phyloP scores from a whole-genome alignment of 2,329 filamentous ascomycete species.

The Alternaria conjuncta region DNA sequence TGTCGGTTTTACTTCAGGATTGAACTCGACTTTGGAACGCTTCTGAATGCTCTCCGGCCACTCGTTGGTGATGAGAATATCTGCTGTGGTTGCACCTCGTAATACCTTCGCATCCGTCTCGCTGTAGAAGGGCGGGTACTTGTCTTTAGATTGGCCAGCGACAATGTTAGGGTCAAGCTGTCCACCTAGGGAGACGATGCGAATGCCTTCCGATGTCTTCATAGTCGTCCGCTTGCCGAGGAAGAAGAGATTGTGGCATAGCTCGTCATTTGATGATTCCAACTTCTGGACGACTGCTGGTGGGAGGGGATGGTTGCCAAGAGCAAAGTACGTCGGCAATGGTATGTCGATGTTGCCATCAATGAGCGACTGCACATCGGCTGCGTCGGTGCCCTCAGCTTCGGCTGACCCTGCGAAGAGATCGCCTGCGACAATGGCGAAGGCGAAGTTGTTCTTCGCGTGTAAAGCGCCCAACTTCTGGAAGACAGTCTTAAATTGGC shows the following conservation, averaged over 20 bases:
- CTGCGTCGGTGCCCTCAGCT: slow-evolving; percentile 60
- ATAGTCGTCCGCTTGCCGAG: slow-evolving; percentile 83
- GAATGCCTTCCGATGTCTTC: slow-evolving; percentile 87
- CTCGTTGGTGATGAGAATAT: slow-evolving; percentile 84
- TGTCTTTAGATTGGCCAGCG: slow-evolving; percentile 70
- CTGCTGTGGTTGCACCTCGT: slow-evolving; percentile 76
- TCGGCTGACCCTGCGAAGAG: slow-evolving; percentile 68
- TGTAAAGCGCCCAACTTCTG: slow-evolving; percentile 81
- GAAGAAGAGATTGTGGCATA: slow-evolving; percentile 91
- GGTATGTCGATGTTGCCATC: slow-evolving; percentile 75
- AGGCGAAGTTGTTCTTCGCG: slow-evolving; percentile 84
- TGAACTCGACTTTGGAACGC: slow-evolving; percentile 69
- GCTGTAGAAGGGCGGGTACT: slow-evolving; percentile 78
- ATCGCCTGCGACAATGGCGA: slow-evolving; percentile 84
- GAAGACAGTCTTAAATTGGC: slow-evolving; percentile 77
- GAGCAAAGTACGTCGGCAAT: slow-evolving; percentile 87
- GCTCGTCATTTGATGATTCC: slow-evolving; percentile 69
- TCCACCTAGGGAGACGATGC: slow-evolving; percentile 87
- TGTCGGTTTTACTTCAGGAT: slow-evolving; percentile 60
- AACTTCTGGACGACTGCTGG: slow-evolving; percentile 73
- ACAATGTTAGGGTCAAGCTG: slow-evolving; percentile 67
- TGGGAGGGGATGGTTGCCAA: slow-evolving; percentile 77
- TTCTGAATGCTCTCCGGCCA: slow-evolving; percentile 80
- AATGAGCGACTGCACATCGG: slow-evolving; percentile 68
- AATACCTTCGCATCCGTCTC: slow-evolving; percentile 77